Conservation (phyloP, 2,329 filamentous ascomycete genomes). For the Grosmannia penicillata region DNA sequence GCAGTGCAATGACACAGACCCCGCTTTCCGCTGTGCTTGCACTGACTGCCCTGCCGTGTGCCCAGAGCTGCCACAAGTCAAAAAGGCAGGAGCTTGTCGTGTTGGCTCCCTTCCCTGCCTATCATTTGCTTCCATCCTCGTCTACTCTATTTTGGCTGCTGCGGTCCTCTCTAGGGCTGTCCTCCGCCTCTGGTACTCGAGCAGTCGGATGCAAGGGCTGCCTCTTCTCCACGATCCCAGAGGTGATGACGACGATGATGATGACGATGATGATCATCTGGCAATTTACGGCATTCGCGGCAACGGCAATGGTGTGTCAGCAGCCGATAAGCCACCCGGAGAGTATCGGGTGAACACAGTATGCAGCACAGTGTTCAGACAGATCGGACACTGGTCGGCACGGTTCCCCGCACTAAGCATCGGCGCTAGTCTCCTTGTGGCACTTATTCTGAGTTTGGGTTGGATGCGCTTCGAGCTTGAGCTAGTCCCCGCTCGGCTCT, state of each 20-base stretch:
- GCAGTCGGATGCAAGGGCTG: conserved; percentile 50
- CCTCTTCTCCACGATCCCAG: conserved; percentile 69
- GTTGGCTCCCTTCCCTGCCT: conserved; percentile 85
- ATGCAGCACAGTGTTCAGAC: conserved; percentile 67
- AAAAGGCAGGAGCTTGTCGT: conserved; percentile 54
- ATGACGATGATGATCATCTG: conserved; percentile 59
- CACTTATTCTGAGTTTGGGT: conserved; percentile 68
- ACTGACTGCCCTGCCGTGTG: conserved; percentile 84
- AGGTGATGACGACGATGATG: conserved; percentile 52
- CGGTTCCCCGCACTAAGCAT: conserved; percentile 79
- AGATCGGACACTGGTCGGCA: conserved; percentile 66
- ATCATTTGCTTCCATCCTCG: conserved; percentile 80
- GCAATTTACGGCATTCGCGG: conserved; percentile 15
- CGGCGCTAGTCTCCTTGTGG: conserved; percentile 54
- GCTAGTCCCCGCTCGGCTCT: conserved; percentile 76
- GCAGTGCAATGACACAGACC: conserved; percentile 79
- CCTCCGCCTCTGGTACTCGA: conserved; percentile 37
- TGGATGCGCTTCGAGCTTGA: conserved; percentile 86
- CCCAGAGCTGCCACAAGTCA: conserved; percentile 64
- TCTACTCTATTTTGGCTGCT: conserved; percentile 63
- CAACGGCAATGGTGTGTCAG: not conserved
- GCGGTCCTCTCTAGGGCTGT: conserved; percentile 61
- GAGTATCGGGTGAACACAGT: conserved; percentile 74
- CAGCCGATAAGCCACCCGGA: conserved; percentile 37
- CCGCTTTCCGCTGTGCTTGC: conserved; percentile 78